These are phyloP conservation scores for Tuber indicum DNA, from an alignment of 495 filamentous ascomycete species.

Conservation along the genomic window DNA sequence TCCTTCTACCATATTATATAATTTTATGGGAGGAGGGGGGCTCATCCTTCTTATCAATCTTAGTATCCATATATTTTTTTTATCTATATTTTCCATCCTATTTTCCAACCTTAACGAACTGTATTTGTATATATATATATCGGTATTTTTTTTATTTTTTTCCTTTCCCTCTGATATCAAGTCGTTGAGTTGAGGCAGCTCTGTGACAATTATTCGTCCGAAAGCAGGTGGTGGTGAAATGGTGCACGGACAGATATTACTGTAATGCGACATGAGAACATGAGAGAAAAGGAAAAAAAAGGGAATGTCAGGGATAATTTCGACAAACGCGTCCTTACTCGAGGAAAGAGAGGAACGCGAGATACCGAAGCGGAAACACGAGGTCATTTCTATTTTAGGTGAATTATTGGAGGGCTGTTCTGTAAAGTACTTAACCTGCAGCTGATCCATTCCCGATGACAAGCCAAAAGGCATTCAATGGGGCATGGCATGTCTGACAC, in stretches of 20 bases:
- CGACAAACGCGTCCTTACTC: not conserved
- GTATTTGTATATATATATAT: not conserved
- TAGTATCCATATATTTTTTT: not conserved
- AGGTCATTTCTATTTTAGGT: constrained; percentile 4
- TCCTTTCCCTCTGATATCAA: not conserved
- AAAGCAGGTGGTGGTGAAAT: not conserved
- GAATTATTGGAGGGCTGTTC: not conserved
- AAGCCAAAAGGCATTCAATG: not conserved
- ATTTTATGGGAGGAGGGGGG: constrained; percentile 24
- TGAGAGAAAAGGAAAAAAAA: not conserved
- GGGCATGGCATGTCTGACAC: not conserved
- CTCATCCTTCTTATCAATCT: constrained; percentile 3
- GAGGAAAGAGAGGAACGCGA: not conserved
- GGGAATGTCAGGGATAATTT: not conserved
- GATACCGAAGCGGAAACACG: not conserved
- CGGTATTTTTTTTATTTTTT: not conserved
- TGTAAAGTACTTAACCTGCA: not conserved
- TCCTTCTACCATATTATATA: constrained; percentile 22
- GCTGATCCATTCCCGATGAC: not conserved
- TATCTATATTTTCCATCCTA: not conserved
- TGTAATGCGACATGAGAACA: not conserved
- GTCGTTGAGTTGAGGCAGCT: not conserved
- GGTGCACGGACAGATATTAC: not conserved
- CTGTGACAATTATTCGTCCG: not conserved
- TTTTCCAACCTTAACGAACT: not conserved